Evolutionary conservation across 352 stramenopile species (phyloP), one percentile per base, ranked within the genome.

Genomic region (Globisporangium alternatum): DNA sequence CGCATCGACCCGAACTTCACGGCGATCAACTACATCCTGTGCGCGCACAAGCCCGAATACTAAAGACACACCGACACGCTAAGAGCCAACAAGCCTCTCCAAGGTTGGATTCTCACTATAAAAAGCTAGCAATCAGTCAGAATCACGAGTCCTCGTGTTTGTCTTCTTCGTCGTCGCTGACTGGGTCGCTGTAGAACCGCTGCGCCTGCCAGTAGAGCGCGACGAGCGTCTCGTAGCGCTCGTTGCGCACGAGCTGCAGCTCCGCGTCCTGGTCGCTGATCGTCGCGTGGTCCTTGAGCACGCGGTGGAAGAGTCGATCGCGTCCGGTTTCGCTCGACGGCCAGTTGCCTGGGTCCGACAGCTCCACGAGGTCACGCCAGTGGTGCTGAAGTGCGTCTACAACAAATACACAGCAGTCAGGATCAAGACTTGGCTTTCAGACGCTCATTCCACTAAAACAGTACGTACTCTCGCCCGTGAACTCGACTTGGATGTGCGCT

Each of bases 1-100:
- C 76, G 67, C 60, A 86, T 93, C 56, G 72, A 91, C 60, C 71
- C 80, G 19, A 89, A 76, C 55, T 92, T 81, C 69, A 91, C 78
- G 47, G 72, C 76, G 54, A 70, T 95, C 69, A 95, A 95, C 65
- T 95, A 95, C 73, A 89, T 94, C 65, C 66, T 95, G 56, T 91
- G 81, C 52, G 87, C 85, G 19, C 70, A 79, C 28, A 95, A 93
- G 60, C 75, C 77, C 22, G 56, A 74, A 48, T 63, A 77, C 25
- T 66, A 68, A 45, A 25, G 30, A 17, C 35, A 17, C 21, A 10
- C 1, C 28, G 15, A 54, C 31, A 43, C 37, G 43, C 35, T 39
- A 22, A 47, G 30, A 43, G 22, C 45, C 7, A 21, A 6, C 17
- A 62, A 54, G 35, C 31, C 31, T 39, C 7, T 9, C 37, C 21